Conservation (phyloP, 108 stramenopile genomes). For the Cyclotella baltica region DNA sequence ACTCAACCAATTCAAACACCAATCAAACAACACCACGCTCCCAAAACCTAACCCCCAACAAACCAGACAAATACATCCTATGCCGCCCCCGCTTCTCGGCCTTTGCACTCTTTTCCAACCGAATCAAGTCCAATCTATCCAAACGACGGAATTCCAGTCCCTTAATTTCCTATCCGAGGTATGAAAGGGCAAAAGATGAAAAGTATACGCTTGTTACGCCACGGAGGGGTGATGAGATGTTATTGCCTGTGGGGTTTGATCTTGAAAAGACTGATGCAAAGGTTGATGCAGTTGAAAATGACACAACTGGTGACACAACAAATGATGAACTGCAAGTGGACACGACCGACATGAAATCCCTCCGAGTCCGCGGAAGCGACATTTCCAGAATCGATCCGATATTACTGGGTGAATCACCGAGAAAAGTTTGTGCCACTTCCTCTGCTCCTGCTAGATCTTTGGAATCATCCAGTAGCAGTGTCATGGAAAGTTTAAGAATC, state of each 20-base stretch:
- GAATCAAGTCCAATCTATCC: constrained; percentile 51
- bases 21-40: constrained; percentile 18
- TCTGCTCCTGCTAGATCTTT: constrained; percentile 6
- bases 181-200: constrained; percentile 69
- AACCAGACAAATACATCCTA: constrained; percentile 58
- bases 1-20: neutral
- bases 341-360: constrained; percentile 52
- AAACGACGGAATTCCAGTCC: neutral
- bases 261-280: constrained; percentile 29
- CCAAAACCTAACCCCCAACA: constrained; percentile 15
- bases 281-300: too few species aligned
- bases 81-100: constrained; percentile 85
- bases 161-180: constrained; percentile 68
- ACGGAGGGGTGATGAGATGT: constrained; percentile 38
- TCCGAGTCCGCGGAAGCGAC: constrained; percentile 78
- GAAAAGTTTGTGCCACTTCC: constrained; percentile 11
- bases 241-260: constrained; percentile 72
- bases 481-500: constrained; percentile 45
- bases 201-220: constrained; percentile 68
- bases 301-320: constrained; percentile 7
- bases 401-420: constrained; percentile 39
- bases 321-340: constrained; percentile 31
- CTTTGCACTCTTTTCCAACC: constrained; percentile 72
- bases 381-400: constrained; percentile 50
- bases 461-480: neutral